These are phyloP conservation scores for Lasiodiplodia citricola DNA, from an alignment of 2,329 filamentous ascomycete species.

Conservation along the genomic window DNA sequence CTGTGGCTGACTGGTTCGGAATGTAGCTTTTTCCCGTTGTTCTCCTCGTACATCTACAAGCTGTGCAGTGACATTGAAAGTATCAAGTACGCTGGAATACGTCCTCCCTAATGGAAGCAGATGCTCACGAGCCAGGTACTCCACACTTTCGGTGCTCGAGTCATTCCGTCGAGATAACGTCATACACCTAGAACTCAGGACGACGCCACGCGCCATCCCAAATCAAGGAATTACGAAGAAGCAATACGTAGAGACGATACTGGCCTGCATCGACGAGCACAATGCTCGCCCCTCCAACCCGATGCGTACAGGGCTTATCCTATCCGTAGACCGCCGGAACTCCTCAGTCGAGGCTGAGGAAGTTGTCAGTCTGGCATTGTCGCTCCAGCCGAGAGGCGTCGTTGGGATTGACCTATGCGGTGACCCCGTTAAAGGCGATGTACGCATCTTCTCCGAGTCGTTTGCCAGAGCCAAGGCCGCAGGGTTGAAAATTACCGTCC, in stretches of 20 bases:
- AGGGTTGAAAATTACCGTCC: conserved; percentile 70
- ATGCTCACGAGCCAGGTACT: conserved; percentile 53
- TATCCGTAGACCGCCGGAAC: conserved; percentile 75
- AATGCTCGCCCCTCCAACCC: conserved; percentile 42
- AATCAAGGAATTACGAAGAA: conserved; percentile 61
- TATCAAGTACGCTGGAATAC: conserved; percentile 59
- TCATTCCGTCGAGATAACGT: conserved; percentile 73
- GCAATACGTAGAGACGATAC: conserved; percentile 69
- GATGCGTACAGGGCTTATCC: conserved; percentile 70
- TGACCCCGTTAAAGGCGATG: conserved; percentile 68
- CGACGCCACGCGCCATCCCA: conserved; percentile 72
- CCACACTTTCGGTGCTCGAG: conserved; percentile 64
- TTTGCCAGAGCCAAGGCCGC: conserved; percentile 62
- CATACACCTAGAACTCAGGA: conserved; percentile 78
- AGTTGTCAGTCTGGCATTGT: conserved; percentile 67
- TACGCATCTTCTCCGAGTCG: conserved; percentile 63
- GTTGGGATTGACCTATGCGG: conserved; percentile 82
- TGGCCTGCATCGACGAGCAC: conserved; percentile 65
- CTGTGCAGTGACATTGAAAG: conserved; percentile 69
- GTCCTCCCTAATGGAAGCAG: conserved; percentile 18
- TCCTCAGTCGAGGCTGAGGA: conserved; percentile 63
- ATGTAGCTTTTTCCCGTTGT: conserved; percentile 73
- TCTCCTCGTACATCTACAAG: conserved; percentile 79
- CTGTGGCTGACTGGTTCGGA: neutral
- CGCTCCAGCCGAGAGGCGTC: conserved; percentile 60